phyloP scores from a whole-genome alignment of 768 basidiomycete species.

The Tricholoma furcatifolium region DNA sequence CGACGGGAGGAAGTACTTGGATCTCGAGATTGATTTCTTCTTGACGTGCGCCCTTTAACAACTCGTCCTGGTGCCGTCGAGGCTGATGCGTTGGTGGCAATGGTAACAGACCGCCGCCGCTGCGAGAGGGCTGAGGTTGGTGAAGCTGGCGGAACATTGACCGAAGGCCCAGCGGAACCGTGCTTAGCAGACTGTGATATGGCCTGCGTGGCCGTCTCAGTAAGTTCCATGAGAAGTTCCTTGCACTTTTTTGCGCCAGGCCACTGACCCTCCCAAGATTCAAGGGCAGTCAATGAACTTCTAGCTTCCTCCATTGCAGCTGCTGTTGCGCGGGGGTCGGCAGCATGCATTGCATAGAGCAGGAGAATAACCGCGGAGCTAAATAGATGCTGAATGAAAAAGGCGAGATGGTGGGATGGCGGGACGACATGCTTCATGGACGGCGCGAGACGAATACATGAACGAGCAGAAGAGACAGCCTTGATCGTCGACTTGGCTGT shows the following conservation, averaged over 20 bases:
- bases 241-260: constrained; percentile 87
- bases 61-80: constrained; percentile 37
- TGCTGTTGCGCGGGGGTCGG: constrained; percentile 60
- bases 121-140: constrained; percentile 34
- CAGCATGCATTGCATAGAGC: constrained; percentile 81
- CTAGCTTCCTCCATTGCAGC: constrained; percentile 83
- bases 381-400: constrained; percentile 88
- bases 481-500: constrained; percentile 74
- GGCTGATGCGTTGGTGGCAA: constrained; percentile 39
- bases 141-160: constrained; percentile 16
- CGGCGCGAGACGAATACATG: constrained; percentile 81
- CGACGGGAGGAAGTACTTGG: constrained; percentile 49
- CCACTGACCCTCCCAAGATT: constrained; percentile 85
- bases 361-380: constrained; percentile 85
- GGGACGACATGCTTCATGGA: constrained; percentile 84
- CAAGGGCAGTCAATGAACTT: constrained; percentile 66
- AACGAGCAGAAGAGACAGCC: constrained; percentile 81
- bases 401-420: constrained; percentile 82
- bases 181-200: constrained; percentile 40
- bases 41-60: constrained; percentile 49
- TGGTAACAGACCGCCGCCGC: constrained; percentile 56
- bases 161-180: constrained; percentile 1
- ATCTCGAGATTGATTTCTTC: constrained; percentile 61
- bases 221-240: constrained; percentile 70
- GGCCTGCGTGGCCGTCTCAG: constrained; percentile 68